Evolutionary conservation across 2,329 filamentous ascomycete genomes (phyloP).

Genomic region (Ustulina deusta): DNA sequence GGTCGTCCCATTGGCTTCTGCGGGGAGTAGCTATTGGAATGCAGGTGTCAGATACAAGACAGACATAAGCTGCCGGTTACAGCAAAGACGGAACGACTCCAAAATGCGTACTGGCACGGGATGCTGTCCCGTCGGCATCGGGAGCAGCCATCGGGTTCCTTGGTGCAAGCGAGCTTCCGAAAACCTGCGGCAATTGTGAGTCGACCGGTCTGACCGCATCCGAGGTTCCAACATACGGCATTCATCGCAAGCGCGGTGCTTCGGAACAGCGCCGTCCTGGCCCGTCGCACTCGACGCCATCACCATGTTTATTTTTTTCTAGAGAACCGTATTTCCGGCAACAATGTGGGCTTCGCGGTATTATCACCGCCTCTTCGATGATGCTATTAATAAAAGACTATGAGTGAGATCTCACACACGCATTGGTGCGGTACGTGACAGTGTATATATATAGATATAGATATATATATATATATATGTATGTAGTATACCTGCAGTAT

Average conservation of each 20-base stretch:
- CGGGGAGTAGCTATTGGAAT: slow-evolving; percentile 61
- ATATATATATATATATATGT: background rate
- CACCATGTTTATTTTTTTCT: slow-evolving; percentile 6
- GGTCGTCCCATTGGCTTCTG: slow-evolving; percentile 77
- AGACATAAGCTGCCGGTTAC: background rate
- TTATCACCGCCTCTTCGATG: background rate
- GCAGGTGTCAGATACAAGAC: slow-evolving; percentile 14
- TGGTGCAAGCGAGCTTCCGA: slow-evolving; percentile 74
- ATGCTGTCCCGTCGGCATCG: slow-evolving; percentile 70
- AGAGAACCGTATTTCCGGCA: background rate
- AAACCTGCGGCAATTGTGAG: slow-evolving; percentile 58
- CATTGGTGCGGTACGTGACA: slow-evolving; percentile 1
- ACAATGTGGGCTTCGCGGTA: background rate
- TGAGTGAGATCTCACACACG: background rate
- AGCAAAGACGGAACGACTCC: background rate
- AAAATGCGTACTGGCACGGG: slow-evolving; percentile 57
- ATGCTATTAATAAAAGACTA: slow-evolving; percentile 1
- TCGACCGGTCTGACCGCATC: background rate
- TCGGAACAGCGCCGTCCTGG: slow-evolving; percentile 50
- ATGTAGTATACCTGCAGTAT: background rate
- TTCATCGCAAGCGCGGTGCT: slow-evolving; percentile 74
- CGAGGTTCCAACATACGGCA: slow-evolving; percentile 66
- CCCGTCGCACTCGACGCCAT: slow-evolving; percentile 32
- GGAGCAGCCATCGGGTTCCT: slow-evolving; percentile 69
- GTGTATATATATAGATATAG: background rate